Percentiles rank a stretch among this genome's conserved stretches.
phyloP scores from a whole-genome alignment of 2,329 filamentous ascomycete species.

The Botryotinia narcissicola region DNA sequence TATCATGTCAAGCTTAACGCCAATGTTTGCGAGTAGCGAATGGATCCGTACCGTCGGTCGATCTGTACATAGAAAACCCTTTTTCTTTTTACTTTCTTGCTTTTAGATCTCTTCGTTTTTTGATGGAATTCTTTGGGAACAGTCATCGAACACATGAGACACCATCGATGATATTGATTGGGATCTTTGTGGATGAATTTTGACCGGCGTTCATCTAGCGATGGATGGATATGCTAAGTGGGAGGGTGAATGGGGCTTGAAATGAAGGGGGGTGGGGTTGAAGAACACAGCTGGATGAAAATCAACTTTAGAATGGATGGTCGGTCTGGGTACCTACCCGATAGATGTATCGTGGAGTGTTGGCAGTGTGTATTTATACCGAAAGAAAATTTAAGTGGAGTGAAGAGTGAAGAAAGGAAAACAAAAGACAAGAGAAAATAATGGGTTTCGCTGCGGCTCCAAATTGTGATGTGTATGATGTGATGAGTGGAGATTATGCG shows the following conservation, averaged over 20 bases:
- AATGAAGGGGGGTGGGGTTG: too few species aligned
- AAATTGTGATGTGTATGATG: background rate
- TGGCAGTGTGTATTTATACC: background rate
- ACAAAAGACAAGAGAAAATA: background rate
- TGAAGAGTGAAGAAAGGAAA: background rate
- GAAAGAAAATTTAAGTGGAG: background rate
- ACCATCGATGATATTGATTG: background rate
- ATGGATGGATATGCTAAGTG: conserved; percentile 9
- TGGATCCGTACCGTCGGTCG: background rate
- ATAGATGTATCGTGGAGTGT: background rate
- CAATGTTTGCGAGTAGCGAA: background rate
- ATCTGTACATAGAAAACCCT: conserved; percentile 26
- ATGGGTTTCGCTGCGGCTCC: background rate
- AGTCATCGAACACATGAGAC: background rate
- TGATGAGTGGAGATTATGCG: background rate
- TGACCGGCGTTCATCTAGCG: conserved; percentile 18
- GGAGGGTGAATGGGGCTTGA: background rate
- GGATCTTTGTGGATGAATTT: background rate
- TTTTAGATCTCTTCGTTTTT: conserved; percentile 15
- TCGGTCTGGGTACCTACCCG: background rate
- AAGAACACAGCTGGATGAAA: background rate
- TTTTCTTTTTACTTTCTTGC: conserved; percentile 10
- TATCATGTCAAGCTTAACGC: background rate
- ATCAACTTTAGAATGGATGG: background rate
- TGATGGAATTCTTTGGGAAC: background rate